These are phyloP conservation scores for Sugiyamaella xylanicola DNA, from an alignment of 1,139 yeast species.

Conservation along the genomic window DNA sequence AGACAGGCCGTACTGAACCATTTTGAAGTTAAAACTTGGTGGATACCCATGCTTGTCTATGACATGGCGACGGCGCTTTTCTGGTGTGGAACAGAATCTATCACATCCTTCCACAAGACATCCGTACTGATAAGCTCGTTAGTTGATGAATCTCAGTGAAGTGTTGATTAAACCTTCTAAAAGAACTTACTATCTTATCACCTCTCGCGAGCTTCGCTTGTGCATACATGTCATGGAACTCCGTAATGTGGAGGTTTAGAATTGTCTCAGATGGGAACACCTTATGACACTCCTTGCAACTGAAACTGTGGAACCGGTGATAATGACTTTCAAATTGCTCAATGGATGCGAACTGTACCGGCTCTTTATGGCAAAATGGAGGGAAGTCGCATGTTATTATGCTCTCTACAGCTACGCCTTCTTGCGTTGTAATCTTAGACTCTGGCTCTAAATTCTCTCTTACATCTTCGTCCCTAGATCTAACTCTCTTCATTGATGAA, in stretches of 20 bases:
- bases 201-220: constrained; percentile 47
- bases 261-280: constrained; percentile 49
- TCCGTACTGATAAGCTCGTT: constrained; percentile 34
- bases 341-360: constrained; percentile 17
- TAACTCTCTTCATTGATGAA: constrained; percentile 13
- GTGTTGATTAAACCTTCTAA: too few species aligned
- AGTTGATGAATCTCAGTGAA: too few species aligned
- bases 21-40: constrained; percentile 24
- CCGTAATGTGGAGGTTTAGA: constrained; percentile 55
- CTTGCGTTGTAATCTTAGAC: not conserved
- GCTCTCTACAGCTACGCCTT: not conserved
- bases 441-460: not conserved
- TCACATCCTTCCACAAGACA: constrained; percentile 51
- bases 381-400: constrained; percentile 24
- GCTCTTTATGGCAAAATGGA: constrained; percentile 25
- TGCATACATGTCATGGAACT: constrained; percentile 56
- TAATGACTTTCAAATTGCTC: constrained; percentile 34
- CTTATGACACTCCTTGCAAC: constrained; percentile 49
- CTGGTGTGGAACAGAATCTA: constrained; percentile 43
- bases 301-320: constrained; percentile 29
- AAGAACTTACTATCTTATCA: constrained; percentile 38
- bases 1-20: constrained; percentile 24
- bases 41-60: constrained; percentile 58
- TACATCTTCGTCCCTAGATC: constrained; percentile 6
- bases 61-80: constrained; percentile 52